phyloP scores from a whole-genome alignment of 2,329 filamentous ascomycete species.

The Fusarium stilboides region DNA sequence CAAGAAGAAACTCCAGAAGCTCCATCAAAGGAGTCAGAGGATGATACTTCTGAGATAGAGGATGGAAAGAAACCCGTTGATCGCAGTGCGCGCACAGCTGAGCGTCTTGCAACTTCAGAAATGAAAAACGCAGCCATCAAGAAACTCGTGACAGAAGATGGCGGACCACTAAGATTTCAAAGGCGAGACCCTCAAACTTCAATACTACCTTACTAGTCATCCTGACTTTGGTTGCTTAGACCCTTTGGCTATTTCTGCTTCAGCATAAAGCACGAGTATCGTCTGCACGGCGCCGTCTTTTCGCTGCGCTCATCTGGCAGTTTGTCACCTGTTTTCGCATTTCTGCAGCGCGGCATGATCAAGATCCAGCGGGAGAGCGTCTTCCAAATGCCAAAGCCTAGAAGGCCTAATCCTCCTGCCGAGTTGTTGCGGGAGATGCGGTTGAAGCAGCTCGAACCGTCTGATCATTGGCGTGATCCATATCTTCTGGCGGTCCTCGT shows the following conservation, averaged over 20 bases:
- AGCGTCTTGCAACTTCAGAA: conserved; percentile 40
- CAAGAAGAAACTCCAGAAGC: background rate
- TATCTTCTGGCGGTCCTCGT: conserved; percentile 47
- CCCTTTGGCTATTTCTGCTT: conserved; percentile 47
- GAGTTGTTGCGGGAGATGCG: conserved; percentile 30
- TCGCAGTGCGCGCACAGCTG: conserved; percentile 35
- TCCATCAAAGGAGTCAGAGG: background rate
- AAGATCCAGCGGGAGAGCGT: conserved; percentile 37
- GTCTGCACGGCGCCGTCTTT: conserved; percentile 45
- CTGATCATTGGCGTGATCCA: conserved; percentile 42
- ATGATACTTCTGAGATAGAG: background rate
- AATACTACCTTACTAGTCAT: accelerated
- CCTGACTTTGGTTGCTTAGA: conserved; percentile 7
- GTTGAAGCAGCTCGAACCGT: conserved; percentile 41
- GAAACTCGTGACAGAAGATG: conserved; percentile 35
- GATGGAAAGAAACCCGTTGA: conserved; percentile 17
- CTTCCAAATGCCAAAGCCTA: conserved; percentile 35
- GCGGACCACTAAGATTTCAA: conserved; percentile 39
- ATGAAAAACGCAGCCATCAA: conserved; percentile 45
- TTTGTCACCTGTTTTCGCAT: conserved; percentile 39
- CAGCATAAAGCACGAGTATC: conserved; percentile 38
- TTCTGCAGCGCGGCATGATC: conserved; percentile 45
- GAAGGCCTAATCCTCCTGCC: conserved; percentile 36
- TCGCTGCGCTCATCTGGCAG: conserved; percentile 19
- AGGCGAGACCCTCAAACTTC: conserved; percentile 18